phyloP scores from a whole-genome alignment of 441 rosid genomes.

The Adansonia rubrostipa region DNA sequence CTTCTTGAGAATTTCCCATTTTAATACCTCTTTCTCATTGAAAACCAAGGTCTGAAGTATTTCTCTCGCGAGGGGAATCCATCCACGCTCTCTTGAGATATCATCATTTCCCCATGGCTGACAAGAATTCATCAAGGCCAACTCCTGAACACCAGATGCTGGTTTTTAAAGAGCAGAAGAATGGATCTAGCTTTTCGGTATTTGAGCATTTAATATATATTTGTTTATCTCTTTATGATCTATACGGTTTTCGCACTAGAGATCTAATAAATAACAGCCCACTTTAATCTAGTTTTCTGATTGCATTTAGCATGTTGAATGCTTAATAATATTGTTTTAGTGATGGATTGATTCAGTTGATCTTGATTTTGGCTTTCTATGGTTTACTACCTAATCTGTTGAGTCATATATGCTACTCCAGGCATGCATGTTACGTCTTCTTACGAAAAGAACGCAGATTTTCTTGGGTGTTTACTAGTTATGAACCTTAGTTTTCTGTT shows the following conservation, averaged over 20 bases:
- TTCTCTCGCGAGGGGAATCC: slow-evolving; percentile 11
- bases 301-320: slow-evolving; percentile 9
- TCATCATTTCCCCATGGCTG: slow-evolving; percentile 22
- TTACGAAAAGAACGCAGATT: neutral
- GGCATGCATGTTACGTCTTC: neutral
- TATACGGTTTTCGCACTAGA: neutral
- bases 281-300: slow-evolving; percentile 17
- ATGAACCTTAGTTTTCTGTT: slow-evolving; percentile 1
- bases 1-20: neutral
- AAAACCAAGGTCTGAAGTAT: slow-evolving; percentile 18
- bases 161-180: neutral
- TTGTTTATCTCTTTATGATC: slow-evolving; percentile 11
- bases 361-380: slow-evolving; percentile 20
- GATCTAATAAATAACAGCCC: neutral
- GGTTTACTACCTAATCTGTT: slow-evolving; percentile 23
- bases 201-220: neutral
- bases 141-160: slow-evolving; percentile 22
- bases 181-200: slow-evolving; percentile 24
- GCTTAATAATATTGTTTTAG: slow-evolving; percentile 17
- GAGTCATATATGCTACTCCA: slow-evolving; percentile 9
- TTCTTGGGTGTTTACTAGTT: neutral
- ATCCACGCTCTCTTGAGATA: neutral
- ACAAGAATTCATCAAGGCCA: neutral
- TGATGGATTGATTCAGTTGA: slow-evolving; percentile 22
- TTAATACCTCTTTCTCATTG: slow-evolving; percentile 23